Conservation (phyloP, 192 early-diverging fungal species). For the Gamsiella multidivaricata region DNA sequence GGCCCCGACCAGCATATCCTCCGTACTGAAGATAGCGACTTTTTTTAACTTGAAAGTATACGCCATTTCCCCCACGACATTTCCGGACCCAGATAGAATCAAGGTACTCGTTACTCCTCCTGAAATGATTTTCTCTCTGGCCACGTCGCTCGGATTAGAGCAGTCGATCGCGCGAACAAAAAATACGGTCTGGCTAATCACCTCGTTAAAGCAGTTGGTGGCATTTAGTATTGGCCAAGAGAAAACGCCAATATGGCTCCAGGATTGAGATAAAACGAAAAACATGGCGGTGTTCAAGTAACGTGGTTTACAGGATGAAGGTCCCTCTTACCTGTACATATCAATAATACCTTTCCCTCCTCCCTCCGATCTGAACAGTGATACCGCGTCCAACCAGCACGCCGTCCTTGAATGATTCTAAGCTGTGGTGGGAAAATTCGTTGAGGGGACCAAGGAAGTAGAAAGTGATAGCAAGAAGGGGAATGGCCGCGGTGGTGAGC, state of each 20-base stretch:
- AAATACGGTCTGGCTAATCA: conserved; percentile 60
- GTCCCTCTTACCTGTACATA: conserved; percentile 70
- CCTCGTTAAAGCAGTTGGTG: conserved; percentile 69
- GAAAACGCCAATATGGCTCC: conserved; percentile 68
- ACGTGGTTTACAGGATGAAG: too few species aligned
- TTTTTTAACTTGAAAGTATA: conserved; percentile 70
- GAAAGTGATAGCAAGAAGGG: conserved; percentile 9
- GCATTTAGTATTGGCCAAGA: conserved; percentile 67
- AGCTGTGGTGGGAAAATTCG: conserved; percentile 1
- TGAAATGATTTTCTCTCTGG: conserved; percentile 29
- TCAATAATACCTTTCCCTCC: conserved; percentile 82
- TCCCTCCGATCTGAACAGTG: conserved; percentile 60
- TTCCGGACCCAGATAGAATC: conserved; percentile 74
- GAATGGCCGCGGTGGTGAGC: conserved; percentile 20
- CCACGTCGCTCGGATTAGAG: conserved; percentile 69
- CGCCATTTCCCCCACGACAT: conserved; percentile 81
- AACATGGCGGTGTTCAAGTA: too few species aligned
- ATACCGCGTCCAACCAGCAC: conserved; percentile 65
- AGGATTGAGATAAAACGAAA: background rate
- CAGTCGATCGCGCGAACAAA: conserved; percentile 68
- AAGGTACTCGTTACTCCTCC: conserved; percentile 75
- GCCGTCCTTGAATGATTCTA: conserved; percentile 19
- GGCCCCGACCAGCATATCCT: conserved; percentile 74
- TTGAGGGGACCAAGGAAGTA: conserved; percentile 25
- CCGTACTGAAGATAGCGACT: conserved; percentile 58